These are phyloP conservation scores for Boletus rex-veris DNA, from an alignment of 768 basidiomycete species.

Conservation along the genomic window DNA sequence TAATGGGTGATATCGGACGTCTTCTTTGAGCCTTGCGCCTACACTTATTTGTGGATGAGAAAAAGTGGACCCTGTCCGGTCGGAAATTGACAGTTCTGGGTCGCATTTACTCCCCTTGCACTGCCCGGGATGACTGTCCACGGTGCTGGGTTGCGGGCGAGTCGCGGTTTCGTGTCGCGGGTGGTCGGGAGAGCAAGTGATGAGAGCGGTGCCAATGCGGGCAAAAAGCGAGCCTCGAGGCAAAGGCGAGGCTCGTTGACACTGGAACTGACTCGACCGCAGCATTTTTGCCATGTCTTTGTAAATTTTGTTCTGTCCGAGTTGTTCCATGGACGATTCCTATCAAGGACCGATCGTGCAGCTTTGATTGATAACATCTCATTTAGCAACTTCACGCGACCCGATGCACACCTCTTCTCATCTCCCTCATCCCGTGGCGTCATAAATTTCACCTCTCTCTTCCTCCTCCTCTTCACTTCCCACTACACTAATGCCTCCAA, in stretches of 20 bases:
- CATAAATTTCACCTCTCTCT: slow-evolving; percentile 9
- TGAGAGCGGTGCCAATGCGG: too few relatives aligned
- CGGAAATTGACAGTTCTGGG: neutral
- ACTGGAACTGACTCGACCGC: too few relatives aligned
- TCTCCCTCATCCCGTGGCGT: slow-evolving; percentile 19
- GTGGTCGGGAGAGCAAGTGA: too few relatives aligned
- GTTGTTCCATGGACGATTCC: slow-evolving; percentile 23
- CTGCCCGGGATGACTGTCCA: neutral
- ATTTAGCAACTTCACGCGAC: slow-evolving; percentile 28
- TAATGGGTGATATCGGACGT: neutral
- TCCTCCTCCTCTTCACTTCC: neutral
- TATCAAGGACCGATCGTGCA: slow-evolving; percentile 31
- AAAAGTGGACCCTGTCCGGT: slow-evolving; percentile 10
- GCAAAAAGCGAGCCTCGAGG: slow-evolving; percentile 25
- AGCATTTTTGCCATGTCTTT: too few relatives aligned
- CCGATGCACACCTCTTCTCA: slow-evolving; percentile 16
- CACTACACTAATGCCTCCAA: slow-evolving; percentile 24
- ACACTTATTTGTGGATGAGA: slow-evolving; percentile 13
- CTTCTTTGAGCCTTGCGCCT: slow-evolving; percentile 1
- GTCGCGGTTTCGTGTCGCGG: too few relatives aligned
- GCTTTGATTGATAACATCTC: slow-evolving; percentile 26
- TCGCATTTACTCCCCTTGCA: slow-evolving; percentile 1
- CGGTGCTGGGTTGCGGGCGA: too few relatives aligned
- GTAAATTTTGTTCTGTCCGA: slow-evolving; percentile 12
- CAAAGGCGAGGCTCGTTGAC: slow-evolving; percentile 12